Evolutionary conservation across 306 rosid genomes (phyloP), one percentile per base, ranked within the genome.

Genomic region (Vachellia pachyceras): DNA sequence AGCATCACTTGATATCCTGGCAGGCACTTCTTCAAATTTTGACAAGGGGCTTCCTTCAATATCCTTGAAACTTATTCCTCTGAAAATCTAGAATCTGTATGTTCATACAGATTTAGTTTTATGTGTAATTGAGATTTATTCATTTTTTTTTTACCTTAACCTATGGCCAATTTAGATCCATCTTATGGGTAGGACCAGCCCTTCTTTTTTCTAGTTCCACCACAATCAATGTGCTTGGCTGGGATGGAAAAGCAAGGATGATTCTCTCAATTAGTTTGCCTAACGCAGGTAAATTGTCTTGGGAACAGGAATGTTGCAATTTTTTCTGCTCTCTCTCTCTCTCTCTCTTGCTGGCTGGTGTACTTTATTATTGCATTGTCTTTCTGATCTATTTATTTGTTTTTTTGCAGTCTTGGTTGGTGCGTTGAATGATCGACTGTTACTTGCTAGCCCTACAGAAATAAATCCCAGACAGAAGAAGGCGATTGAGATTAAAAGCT

Each of bases 1-100:
- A 0, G 89, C 92, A n/a, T 91, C 90, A 82, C 90, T 96, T 72
- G 99, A 92, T 78, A 86, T 90, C 76, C 87, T 96, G 77, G 97
- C 99, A 6, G 86, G 97, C 83, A 92, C 89, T 81, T 81, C 90
- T 1, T 67, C 92, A 85, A 96, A 87, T 86, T 89, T 88, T 84
- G 99, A 96, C 87, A 92, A 88, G 82, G 99, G 99, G 76, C 92
- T 93, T 79, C 99, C 98, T 88, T 89, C 97, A 75, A 96, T 96
- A 96, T 96, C 99, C 99, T 93, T 79, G 44, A 42, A 71, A 64
- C 73, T 73, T 70, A 4, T 72, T 54, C 72, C 13, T 29, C 69
- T 37, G 41, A 5, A 46, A 68, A 65, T 69, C 37, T 73, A 63
- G 41, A 76, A 83, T 73, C 77, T 55, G 60, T 57, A 55, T 57